phyloP scores from a whole-genome alignment of 768 basidiomycete genomes.

The Boletus coccyginus region DNA sequence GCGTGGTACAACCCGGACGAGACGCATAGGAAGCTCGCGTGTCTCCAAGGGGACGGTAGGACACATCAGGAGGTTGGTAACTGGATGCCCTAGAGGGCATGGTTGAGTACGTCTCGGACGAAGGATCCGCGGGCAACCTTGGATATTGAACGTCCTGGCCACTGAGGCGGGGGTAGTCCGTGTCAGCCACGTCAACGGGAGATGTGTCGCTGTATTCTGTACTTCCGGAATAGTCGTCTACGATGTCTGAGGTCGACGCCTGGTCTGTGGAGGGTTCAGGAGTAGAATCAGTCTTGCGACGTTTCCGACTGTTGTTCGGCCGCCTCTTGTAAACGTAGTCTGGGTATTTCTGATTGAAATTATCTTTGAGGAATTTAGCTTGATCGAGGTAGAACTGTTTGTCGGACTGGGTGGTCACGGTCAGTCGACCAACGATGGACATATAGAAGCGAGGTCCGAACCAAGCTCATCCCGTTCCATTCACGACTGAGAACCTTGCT shows the following conservation, averaged over 20 bases:
- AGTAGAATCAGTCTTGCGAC: constrained; percentile 40
- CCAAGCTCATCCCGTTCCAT: constrained; percentile 79
- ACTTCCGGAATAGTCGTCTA: constrained; percentile 30
- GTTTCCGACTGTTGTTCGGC: constrained; percentile 82
- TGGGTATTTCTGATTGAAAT: constrained; percentile 81
- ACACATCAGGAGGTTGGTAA: constrained; percentile 25
- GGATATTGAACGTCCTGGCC: constrained; percentile 22
- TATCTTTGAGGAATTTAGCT: constrained; percentile 82
- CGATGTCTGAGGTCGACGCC: constrained; percentile 29
- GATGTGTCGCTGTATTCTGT: constrained; percentile 39
- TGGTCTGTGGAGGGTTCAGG: constrained; percentile 30
- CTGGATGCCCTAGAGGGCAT: constrained; percentile 18
- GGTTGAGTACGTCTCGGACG: constrained; percentile 11
- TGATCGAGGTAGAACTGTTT: constrained; percentile 89
- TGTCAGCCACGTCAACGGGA: constrained; percentile 34
- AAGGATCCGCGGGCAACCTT: constrained; percentile 21
- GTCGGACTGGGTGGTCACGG: constrained; percentile 47
- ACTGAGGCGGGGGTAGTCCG: constrained; percentile 17
- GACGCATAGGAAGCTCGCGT: constrained; percentile 26
- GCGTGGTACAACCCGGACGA: constrained; percentile 26
- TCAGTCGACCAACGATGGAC: constrained; percentile 13
- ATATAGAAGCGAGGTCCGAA: constrained; percentile 34
- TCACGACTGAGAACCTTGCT: constrained; percentile 85
- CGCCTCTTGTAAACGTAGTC: constrained; percentile 88
- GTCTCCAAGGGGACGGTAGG: constrained; percentile 28